These are phyloP conservation scores for Curvularia eragrostidis DNA, from an alignment of 2,329 filamentous ascomycete species.

Conservation along the genomic window DNA sequence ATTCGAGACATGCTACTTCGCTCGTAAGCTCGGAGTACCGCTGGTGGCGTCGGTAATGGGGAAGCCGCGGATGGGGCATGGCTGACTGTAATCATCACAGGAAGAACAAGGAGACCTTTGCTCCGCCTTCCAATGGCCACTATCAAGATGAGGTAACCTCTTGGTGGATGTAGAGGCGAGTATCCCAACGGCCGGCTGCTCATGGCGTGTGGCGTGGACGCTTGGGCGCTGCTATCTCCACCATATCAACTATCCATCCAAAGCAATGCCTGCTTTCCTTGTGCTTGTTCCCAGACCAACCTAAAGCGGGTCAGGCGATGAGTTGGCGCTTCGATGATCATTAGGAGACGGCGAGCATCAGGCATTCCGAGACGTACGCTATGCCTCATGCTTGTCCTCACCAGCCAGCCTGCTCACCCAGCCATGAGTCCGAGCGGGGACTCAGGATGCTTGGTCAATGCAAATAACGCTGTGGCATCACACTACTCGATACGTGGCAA, in stretches of 20 bases:
- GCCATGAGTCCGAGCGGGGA: conserved; percentile 33
- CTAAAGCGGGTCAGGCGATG: conserved; percentile 29
- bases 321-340: conserved; percentile 30
- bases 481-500: conserved; percentile 7
- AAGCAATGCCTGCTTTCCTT: conserved; percentile 18
- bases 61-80: conserved; percentile 24
- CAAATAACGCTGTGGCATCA: conserved; percentile 27
- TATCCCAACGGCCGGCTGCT: conserved; percentile 20
- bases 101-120: conserved; percentile 18
- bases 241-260: conserved; percentile 25
- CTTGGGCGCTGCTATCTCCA: conserved; percentile 21
- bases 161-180: conserved; percentile 8
- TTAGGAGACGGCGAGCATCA: conserved; percentile 23
- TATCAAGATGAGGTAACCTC: neutral
- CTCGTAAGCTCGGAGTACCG: conserved; percentile 23
- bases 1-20: conserved; percentile 10
- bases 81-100: conserved; percentile 25
- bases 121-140: conserved; percentile 15
- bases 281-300: conserved; percentile 27
- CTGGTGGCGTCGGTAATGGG: conserved; percentile 31
- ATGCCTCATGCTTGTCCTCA: conserved; percentile 32
- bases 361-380: conserved; percentile 31
- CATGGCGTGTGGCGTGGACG: conserved; percentile 11
- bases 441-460: conserved; percentile 28
- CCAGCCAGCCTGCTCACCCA: conserved; percentile 31